A percentile compares a stretch with the other conserved stretches of the same genome.
Evolutionary conservation across 225 moss, liverwort and hornwort genomes (phyloP).

Genomic region (Marchantia paleacea): DNA sequence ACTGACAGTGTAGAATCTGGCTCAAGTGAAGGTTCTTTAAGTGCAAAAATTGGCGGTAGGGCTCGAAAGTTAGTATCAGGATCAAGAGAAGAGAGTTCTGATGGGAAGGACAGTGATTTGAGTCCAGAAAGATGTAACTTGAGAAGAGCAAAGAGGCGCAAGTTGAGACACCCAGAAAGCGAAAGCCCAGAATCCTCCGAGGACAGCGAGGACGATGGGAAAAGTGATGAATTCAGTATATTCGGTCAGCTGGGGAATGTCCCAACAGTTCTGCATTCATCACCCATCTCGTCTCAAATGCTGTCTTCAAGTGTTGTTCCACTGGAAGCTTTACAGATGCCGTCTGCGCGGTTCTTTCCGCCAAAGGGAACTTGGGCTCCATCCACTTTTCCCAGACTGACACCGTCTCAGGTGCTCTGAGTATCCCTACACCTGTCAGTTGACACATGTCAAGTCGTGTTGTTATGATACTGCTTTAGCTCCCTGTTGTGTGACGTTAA

Average conservation of each 20-base stretch:
- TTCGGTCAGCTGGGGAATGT: background rate
- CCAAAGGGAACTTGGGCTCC: conserved; percentile 2
- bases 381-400: conserved; percentile 16
- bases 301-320: background rate
- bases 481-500: background rate
- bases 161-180: conserved; percentile 3
- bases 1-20: conserved; percentile 2
- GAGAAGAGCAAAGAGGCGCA: conserved; percentile 7
- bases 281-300: background rate
- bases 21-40: background rate
- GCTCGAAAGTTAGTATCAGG: background rate
- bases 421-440: background rate
- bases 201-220: conserved; percentile 3
- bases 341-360: background rate
- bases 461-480: background rate
- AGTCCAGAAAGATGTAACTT: background rate
- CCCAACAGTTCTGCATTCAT: background rate
- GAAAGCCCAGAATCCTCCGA: background rate
- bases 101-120: background rate
- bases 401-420: conserved; percentile 15
- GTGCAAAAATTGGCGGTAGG: background rate
- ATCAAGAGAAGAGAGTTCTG: background rate
- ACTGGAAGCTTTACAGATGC: background rate
- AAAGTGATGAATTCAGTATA: background rate
- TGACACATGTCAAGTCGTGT: background rate